A percentile compares a stretch with the other conserved stretches of the same genome.
Evolutionary conservation across 352 stramenopile species (phyloP).

Genomic region (Pythium coloratum): DNA sequence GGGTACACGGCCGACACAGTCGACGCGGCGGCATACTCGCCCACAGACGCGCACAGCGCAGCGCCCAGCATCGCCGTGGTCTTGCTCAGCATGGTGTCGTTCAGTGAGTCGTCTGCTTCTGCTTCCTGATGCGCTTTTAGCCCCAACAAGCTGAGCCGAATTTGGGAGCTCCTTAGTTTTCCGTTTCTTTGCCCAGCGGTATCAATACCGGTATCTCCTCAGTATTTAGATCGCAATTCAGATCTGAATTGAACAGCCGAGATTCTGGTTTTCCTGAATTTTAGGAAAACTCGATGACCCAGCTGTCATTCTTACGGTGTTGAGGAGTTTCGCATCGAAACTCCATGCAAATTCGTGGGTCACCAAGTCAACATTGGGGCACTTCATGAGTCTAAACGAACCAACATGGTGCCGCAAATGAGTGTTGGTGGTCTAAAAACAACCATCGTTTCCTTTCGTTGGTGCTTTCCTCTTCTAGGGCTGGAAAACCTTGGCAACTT

Average conservation of each 20-base stretch:
- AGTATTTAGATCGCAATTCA: conserved; percentile 14
- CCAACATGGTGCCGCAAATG: no score
- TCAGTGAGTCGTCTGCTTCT: conserved; percentile 1
- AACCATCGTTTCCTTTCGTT: not conserved
- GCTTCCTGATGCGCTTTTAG: not conserved
- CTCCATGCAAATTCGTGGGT: no score
- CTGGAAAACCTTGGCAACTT: not conserved
- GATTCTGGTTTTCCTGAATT: not conserved
- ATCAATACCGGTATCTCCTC: conserved; percentile 11
- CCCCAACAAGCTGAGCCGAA: not conserved
- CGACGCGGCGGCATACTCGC: conserved; percentile 15
- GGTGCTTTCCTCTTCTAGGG: not conserved
- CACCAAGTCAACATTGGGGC: no score
- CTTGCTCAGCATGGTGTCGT: conserved; percentile 14
- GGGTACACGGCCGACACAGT: conserved; percentile 36
- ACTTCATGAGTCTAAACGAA: no score
- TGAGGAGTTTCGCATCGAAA: not conserved
- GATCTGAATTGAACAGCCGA: conserved; percentile 15
- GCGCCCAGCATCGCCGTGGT: conserved; percentile 17
- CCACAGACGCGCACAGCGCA: conserved; percentile 21
- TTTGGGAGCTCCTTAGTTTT: conserved; percentile 11
- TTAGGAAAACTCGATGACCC: not conserved
- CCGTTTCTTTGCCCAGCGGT: conserved; percentile 23
- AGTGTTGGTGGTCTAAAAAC: not conserved
- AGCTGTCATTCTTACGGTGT: not conserved